Percentiles rank a stretch among this genome's conserved stretches.
These are phyloP conservation scores for Candida chilensis DNA, from an alignment of 805 yeast species.

Conservation along the genomic window DNA sequence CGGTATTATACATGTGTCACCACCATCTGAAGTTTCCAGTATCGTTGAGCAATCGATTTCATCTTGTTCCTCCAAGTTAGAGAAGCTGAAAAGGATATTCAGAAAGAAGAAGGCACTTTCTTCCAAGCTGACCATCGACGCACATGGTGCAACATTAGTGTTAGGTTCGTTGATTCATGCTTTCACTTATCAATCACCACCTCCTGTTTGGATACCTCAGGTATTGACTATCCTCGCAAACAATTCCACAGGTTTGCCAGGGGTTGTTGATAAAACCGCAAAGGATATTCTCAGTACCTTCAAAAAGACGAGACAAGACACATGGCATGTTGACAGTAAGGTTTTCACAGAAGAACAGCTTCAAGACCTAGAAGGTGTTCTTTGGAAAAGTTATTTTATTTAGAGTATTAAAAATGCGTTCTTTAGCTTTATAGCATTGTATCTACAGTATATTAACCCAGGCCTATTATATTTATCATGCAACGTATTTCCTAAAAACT, in stretches of 20 bases:
- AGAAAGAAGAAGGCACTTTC: constrained; percentile 14
- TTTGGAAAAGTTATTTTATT: constrained; percentile 88
- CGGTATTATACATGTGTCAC: constrained; percentile 63
- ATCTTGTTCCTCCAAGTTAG: constrained; percentile 16
- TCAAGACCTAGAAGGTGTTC: constrained; percentile 88
- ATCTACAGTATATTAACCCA: constrained; percentile 3
- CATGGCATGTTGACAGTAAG: constrained; percentile 86
- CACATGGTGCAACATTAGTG: constrained; percentile 87
- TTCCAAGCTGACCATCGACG: constrained; percentile 18
- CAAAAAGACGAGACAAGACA: constrained; percentile 87
- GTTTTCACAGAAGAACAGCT: constrained; percentile 71
- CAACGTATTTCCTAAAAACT: constrained; percentile 33
- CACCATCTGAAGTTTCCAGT: constrained; percentile 33
- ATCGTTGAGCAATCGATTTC: constrained; percentile 28
- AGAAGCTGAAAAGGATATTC: constrained; percentile 32
- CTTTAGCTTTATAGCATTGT: constrained; percentile 1
- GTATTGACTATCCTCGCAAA: constrained; percentile 62
- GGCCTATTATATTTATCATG: not conserved
- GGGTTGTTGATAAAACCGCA: constrained; percentile 75
- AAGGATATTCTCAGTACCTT: constrained; percentile 75
- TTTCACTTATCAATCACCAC: constrained; percentile 85
- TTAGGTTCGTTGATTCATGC: constrained; percentile 84
- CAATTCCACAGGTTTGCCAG: constrained; percentile 64
- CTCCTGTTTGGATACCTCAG: constrained; percentile 83
- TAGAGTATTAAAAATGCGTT: constrained; percentile 14